Conservation (phyloP, 352 stramenopile genomes). For the Pythium vanterpoolii region DNA sequence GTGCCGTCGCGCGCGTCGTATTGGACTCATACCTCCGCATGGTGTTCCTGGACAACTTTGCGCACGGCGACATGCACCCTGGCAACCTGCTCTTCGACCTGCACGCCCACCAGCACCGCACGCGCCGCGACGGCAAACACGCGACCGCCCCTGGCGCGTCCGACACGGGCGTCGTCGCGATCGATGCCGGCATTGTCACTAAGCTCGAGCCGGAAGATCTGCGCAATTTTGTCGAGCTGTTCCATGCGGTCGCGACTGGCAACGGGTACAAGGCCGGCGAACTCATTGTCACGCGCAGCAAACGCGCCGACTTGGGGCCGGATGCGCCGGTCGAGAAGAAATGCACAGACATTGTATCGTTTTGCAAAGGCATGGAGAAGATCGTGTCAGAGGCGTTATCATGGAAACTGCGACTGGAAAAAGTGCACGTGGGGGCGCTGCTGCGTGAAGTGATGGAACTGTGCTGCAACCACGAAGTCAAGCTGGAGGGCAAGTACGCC, state of each 20-base stretch:
- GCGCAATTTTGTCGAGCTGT: conserved; percentile 84
- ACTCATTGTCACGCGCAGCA: conserved; percentile 70
- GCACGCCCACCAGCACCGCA: conserved; percentile 9
- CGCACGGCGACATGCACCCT: conserved; percentile 91
- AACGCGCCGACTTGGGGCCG: conserved; percentile 34
- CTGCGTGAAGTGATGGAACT: conserved; percentile 85
- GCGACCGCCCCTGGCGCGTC: conserved; percentile 4
- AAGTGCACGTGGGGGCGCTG: conserved; percentile 74
- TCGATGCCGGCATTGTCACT: conserved; percentile 86
- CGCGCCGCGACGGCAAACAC: conserved; percentile 1
- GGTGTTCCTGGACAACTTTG: conserved; percentile 96
- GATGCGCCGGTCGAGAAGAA: conserved; percentile 36
- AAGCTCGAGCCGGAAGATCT: conserved; percentile 72
- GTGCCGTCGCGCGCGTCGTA: conserved; percentile 71
- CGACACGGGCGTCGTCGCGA: conserved; percentile 52
- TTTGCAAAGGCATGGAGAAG: conserved; percentile 64
- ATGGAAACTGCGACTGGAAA: conserved; percentile 60
- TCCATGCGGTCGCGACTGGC: conserved; percentile 76
- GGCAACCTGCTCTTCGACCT: conserved; percentile 87
- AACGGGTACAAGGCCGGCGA: conserved; percentile 77
- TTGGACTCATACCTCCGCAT: conserved; percentile 90
- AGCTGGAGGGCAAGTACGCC: conserved; percentile 92
- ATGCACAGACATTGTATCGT: conserved; percentile 69
- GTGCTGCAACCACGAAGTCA: conserved; percentile 90
- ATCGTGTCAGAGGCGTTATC: conserved; percentile 67